Evolutionary conservation across 2,329 filamentous ascomycete species (phyloP).

Genomic region (Pezicula radicicola): DNA sequence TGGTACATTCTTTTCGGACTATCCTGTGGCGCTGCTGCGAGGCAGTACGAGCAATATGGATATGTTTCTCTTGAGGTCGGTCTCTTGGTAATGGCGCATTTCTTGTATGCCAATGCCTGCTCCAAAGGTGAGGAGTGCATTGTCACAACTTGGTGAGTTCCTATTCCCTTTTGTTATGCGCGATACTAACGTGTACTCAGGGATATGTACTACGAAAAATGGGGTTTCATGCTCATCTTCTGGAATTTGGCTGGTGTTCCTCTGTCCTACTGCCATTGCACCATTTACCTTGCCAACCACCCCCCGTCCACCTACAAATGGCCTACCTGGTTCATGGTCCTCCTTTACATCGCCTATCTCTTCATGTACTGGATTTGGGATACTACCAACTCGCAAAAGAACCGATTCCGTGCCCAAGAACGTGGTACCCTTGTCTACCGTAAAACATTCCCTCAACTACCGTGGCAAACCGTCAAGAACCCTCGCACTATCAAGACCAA

Average conservation of each 20-base stretch:
- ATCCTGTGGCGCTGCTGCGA: slow-evolving; percentile 70
- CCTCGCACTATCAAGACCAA: slow-evolving; percentile 73
- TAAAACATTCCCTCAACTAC: slow-evolving; percentile 85
- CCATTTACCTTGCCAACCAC: slow-evolving; percentile 84
- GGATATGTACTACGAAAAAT: slow-evolving; percentile 98
- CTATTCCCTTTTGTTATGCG: background rate
- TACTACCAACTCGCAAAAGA: slow-evolving; percentile 90
- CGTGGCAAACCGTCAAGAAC: slow-evolving; percentile 80
- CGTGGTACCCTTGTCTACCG: slow-evolving; percentile 67
- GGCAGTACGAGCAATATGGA: slow-evolving; percentile 81
- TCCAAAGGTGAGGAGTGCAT: slow-evolving; percentile 91
- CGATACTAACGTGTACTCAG: slow-evolving; percentile 29
- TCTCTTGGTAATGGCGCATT: slow-evolving; percentile 87
- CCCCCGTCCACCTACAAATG: slow-evolving; percentile 70
- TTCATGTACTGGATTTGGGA: slow-evolving; percentile 92
- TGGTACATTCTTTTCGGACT: slow-evolving; percentile 89
- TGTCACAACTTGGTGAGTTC: slow-evolving; percentile 69
- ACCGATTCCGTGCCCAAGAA: slow-evolving; percentile 80
- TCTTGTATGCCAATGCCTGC: slow-evolving; percentile 88
- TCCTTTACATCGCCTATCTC: slow-evolving; percentile 69
- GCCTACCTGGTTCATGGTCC: slow-evolving; percentile 64
- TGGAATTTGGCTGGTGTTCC: slow-evolving; percentile 94
- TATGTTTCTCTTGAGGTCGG: slow-evolving; percentile 82
- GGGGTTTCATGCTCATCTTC: slow-evolving; percentile 97
- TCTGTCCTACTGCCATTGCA: slow-evolving; percentile 90